Evolutionary conservation across 768 basidiomycete species (phyloP), one percentile per base, ranked within the genome.

Genomic region (Leccinum truebloodii): DNA sequence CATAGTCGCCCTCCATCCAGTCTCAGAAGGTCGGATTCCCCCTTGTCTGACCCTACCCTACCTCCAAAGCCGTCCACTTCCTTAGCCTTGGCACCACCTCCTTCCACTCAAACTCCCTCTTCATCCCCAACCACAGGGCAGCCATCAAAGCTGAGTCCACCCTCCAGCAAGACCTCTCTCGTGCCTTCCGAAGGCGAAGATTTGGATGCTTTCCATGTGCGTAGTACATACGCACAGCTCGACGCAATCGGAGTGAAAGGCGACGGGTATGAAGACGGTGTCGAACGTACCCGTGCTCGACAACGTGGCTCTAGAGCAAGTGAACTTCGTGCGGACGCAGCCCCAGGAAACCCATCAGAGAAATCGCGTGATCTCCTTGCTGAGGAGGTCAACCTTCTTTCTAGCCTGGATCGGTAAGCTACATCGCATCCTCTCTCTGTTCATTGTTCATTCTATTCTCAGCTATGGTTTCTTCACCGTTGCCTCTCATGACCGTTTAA

Each of bases 391-490:
- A 78, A 86, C 63, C 78, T 90, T 16, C 79, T 98, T 32, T 73
- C 83, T 26, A 89, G 81, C 55, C 81, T 98, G n/a, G 96, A 98
- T 75, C 86, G 95, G 94, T 94, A 70, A 77, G 90, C 9, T 39
- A 55, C 41, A 30, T 2, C 9, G 18, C 34, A 26, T 50, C 28
- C 44, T 53, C 0, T 58, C 56, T 53, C 58, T 41, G 63, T 54
- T 54, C 51, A 56, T 57, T 52, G 37, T 60, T 69, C 39, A 67
- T 55, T 48, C 46, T 57, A 56, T 61, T 55, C 12, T 24, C 64
- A 97, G 95, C 63, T 98, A 98, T 73, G 96, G 96, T 30, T 98
- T 98, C 81, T 93, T 93, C 75, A 76, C 84, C 6, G 76, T 86
- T 5, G 83, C 88, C 1, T 88, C 89, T 56, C 91, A 94, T 71